phyloP scores from a whole-genome alignment of 768 basidiomycete species.

The Collybiopsis luxurians region DNA sequence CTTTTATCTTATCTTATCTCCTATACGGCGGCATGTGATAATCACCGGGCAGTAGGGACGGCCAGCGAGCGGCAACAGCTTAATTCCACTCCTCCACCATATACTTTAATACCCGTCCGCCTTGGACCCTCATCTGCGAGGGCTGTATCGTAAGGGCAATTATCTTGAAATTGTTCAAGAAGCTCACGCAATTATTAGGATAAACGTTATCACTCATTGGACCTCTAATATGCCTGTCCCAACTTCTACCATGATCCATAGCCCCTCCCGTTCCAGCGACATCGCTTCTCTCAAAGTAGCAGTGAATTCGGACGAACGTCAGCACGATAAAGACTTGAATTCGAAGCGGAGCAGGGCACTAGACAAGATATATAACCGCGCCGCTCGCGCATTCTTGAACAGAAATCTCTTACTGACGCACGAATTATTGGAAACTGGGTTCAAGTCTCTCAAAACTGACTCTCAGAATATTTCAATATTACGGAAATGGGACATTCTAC shows the following conservation, averaged over 20 bases:
- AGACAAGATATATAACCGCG: conserved; percentile 72
- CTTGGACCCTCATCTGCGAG: too few species aligned
- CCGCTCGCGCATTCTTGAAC: conserved; percentile 75
- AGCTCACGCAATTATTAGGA: too few species aligned
- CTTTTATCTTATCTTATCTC: not conserved
- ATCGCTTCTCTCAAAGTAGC: not conserved
- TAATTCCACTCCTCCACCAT: too few species aligned
- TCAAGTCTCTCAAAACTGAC: conserved; percentile 52
- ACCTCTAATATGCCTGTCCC: not conserved
- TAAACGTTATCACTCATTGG: not conserved
- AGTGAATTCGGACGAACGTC: not conserved
- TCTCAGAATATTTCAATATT: conserved; percentile 23
- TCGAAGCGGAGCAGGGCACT: conserved; percentile 29
- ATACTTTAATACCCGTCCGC: too few species aligned
- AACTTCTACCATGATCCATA: not conserved
- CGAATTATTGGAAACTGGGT: conserved; percentile 65
- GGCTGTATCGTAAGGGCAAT: too few species aligned
- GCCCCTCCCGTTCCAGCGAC: not conserved
- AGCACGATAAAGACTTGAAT: not conserved
- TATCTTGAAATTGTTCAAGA: too few species aligned
- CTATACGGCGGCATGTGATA: too few species aligned
- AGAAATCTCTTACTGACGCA: conserved; percentile 68
- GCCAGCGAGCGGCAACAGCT: too few species aligned
- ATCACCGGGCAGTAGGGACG: too few species aligned
- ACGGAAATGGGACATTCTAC: conserved; percentile 84